phyloP scores from a whole-genome alignment of 2,329 filamentous ascomycete genomes.

The Aspergillus sp. region DNA sequence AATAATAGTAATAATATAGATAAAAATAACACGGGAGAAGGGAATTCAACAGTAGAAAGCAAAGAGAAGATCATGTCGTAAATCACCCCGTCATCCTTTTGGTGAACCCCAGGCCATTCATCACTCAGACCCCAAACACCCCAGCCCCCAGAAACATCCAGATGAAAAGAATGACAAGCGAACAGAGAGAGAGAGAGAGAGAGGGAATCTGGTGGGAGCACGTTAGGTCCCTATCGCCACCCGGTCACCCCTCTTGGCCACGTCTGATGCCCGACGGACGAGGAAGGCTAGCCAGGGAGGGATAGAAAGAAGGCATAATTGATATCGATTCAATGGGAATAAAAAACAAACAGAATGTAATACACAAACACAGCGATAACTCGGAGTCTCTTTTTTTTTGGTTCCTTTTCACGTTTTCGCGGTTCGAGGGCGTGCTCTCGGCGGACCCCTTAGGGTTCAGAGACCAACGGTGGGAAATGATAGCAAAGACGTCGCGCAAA shows the following conservation, averaged over 20 bases:
- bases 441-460: neutral
- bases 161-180: neutral
- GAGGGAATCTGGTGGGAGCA: neutral
- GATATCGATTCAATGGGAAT: conserved; percentile 11
- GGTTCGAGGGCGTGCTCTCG: neutral
- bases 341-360: conserved; percentile 2
- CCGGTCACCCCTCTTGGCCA: neutral
- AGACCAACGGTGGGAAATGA: neutral
- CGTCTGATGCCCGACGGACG: neutral
- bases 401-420: neutral
- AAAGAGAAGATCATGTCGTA: neutral
- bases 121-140: neutral
- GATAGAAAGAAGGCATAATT: neutral
- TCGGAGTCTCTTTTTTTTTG: neutral
- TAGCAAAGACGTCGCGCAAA: neutral
- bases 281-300: neutral
- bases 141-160: neutral
- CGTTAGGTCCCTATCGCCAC: conserved; percentile 1
- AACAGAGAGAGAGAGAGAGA: neutral
- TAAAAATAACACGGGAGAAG: conserved; percentile 10
- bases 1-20: neutral
- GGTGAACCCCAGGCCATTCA: neutral
- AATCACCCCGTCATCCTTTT: neutral
- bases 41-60: neutral
- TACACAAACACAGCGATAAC: conserved; percentile 1